Evolutionary conservation across 1,139 yeast genomes (phyloP), one percentile per base, ranked within the genome.

Genomic region (Yamadazyma mexicana): DNA sequence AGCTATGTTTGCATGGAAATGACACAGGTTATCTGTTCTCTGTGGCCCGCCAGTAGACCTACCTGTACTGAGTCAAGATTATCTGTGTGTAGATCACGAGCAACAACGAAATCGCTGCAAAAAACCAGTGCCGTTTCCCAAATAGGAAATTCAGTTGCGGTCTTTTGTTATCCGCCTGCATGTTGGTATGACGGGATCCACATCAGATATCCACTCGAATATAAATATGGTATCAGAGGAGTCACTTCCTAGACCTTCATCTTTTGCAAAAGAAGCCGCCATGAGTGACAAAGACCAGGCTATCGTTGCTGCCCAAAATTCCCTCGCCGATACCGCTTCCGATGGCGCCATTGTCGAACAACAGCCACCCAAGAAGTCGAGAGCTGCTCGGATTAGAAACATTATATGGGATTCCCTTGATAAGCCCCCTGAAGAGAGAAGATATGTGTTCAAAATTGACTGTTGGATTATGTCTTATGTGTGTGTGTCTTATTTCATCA

Each of bases 321-420:
- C 5, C n/a, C 17, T 27, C 17, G n/a, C 5, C 5, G 22, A 20
- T 8, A 20, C 22, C 22, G 8, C 5, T 5, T 20, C 22, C 22
- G 22, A 20, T 8, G 22, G 4, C 17, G n/a, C 17, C 17, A 14
- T 5, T 12, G 17, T 15, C n/a, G 22, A 16, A 25, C 12, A 15
- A 5, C 23, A 17, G 23, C 23, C 32, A 17, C 23, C 5, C 6
- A 30, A 16, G 10, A 16, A 17, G 14, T 4, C 23, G 7, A 14
- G 8, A 9, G n/a, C 20, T 8, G 7, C 18, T n/a, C 22, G 14
- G 17, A 22, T 42, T n/a, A 38, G 40, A 30, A 34, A 42, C 4
- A 24, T 66, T 35, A 49, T 77, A 29, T 72, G 82, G 69, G 81
- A 77, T 48, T 69, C 77, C 5, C 54, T 62, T 7, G 78, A 71